phyloP scores from a whole-genome alignment of 345 rosid genomes.

The Brassica incana region DNA sequence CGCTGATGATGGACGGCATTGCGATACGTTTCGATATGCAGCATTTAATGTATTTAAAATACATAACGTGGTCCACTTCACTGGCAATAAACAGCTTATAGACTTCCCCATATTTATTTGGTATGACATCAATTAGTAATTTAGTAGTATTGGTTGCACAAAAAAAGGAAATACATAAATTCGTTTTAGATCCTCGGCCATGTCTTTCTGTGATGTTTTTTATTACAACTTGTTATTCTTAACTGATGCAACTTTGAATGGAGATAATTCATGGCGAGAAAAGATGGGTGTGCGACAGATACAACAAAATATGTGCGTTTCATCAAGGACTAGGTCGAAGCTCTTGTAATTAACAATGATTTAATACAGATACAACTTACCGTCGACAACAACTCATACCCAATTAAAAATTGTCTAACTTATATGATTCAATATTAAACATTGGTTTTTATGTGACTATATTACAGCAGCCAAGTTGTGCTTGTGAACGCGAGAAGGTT shows the following conservation, averaged over 20 bases:
- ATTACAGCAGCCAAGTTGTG: conserved; percentile 27
- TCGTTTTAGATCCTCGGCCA: background rate
- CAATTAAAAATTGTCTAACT: background rate
- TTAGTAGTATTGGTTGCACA: background rate
- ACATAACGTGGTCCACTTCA: background rate
- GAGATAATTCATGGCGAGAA: background rate
- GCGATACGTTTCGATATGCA: background rate
- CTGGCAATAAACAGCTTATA: background rate
- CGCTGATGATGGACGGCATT: background rate
- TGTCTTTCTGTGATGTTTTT: background rate
- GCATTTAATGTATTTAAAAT: background rate
- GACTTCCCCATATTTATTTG: no score
- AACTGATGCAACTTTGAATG: background rate
- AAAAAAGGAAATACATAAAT: background rate
- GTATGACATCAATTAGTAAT: no score
- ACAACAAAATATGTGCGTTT: no score
- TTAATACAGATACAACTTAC: background rate
- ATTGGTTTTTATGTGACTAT: background rate
- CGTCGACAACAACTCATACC: background rate
- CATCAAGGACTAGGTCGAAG: background rate
- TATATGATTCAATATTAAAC: background rate
- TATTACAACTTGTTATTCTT: background rate
- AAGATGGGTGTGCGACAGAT: background rate
- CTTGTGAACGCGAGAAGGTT: conserved; percentile 25
- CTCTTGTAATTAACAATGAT: background rate